These are phyloP conservation scores for Magnusiomyces paraingens DNA, from an alignment of 1,139 yeast genomes.

Conservation along the genomic window DNA sequence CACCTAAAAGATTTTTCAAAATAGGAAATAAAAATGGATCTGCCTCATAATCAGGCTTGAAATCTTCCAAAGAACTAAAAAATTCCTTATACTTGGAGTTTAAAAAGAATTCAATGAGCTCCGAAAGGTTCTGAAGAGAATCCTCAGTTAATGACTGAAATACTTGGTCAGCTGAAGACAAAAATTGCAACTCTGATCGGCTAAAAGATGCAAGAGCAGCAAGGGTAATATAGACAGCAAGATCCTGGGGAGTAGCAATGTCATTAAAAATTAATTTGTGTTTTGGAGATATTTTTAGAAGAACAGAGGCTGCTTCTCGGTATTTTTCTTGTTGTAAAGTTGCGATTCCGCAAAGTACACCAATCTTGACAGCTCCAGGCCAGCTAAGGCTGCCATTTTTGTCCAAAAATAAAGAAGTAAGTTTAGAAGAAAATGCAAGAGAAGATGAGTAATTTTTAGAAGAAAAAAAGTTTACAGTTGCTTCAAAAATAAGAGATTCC, in stretches of 20 bases:
- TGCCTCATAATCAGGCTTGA: constrained; percentile 18
- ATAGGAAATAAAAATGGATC: constrained; percentile 20
- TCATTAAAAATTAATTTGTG: constrained; percentile 1
- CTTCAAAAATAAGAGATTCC: constrained; percentile 2
- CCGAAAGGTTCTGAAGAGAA: constrained; percentile 14
- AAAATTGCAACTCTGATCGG: constrained; percentile 22
- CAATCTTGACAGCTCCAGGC: constrained; percentile 2
- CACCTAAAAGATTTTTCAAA: constrained; percentile 12
- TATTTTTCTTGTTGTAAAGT: constrained; percentile 6
- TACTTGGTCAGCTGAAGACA: constrained; percentile 42
- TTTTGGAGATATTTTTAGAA: constrained; percentile 9
- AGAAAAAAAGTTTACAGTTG: not conserved
- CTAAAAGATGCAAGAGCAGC: constrained; percentile 24
- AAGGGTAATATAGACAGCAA: constrained; percentile 22
- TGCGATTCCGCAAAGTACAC: constrained; percentile 11
- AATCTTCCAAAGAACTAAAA: constrained; percentile 18
- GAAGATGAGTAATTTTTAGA: not conserved
- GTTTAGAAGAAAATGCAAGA: not conserved
- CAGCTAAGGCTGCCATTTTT: not conserved
- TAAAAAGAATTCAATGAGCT: constrained; percentile 17
- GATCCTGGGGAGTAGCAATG: constrained; percentile 14
- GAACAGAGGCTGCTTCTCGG: constrained; percentile 11
- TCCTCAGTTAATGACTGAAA: constrained; percentile 59
- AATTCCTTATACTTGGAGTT: constrained; percentile 17
- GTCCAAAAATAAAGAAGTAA: not conserved